Evolutionary conservation across 1,284 basidiomycete genomes (phyloP).

Genomic region (Cryptococcus sp.): DNA sequence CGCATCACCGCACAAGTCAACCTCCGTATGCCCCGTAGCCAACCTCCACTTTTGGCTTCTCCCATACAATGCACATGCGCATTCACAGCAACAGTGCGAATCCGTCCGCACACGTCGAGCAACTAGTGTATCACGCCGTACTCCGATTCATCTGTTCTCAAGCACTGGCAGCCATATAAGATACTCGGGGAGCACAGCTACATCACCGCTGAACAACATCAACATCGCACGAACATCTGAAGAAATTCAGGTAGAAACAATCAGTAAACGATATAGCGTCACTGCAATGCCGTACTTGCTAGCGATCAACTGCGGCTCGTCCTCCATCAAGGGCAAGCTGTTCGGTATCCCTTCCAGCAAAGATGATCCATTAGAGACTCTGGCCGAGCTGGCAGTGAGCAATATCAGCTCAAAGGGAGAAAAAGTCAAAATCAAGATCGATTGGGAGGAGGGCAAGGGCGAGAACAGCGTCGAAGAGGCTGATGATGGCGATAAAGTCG

Average conservation of each 20-base stretch:
- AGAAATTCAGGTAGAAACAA: too few species aligned
- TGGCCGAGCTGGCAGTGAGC: constrained; percentile 40
- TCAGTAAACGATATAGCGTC: too few species aligned
- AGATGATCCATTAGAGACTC: constrained; percentile 19
- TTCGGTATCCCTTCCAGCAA: constrained; percentile 31
- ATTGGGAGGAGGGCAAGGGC: constrained; percentile 20
- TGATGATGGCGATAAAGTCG: constrained; percentile 19
- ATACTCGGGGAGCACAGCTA: too few species aligned
- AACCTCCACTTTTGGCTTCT: too few species aligned
- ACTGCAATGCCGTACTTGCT: constrained; percentile 38
- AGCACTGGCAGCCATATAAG: too few species aligned
- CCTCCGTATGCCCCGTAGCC: too few species aligned
- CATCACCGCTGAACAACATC: too few species aligned
- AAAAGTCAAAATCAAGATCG: constrained; percentile 38
- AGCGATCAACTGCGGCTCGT: constrained; percentile 55
- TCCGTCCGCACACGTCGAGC: neutral
- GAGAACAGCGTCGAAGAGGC: constrained; percentile 18
- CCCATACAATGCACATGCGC: too few species aligned
- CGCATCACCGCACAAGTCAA: too few species aligned
- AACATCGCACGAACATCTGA: too few species aligned
- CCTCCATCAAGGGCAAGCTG: constrained; percentile 54
- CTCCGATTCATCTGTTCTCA: neutral
- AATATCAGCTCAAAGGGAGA: constrained; percentile 51
- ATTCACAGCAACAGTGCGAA: too few species aligned
- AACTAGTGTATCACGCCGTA: neutral